phyloP scores from a whole-genome alignment of 2,329 filamentous ascomycete species.

The Tolypocladium inflatum region DNA sequence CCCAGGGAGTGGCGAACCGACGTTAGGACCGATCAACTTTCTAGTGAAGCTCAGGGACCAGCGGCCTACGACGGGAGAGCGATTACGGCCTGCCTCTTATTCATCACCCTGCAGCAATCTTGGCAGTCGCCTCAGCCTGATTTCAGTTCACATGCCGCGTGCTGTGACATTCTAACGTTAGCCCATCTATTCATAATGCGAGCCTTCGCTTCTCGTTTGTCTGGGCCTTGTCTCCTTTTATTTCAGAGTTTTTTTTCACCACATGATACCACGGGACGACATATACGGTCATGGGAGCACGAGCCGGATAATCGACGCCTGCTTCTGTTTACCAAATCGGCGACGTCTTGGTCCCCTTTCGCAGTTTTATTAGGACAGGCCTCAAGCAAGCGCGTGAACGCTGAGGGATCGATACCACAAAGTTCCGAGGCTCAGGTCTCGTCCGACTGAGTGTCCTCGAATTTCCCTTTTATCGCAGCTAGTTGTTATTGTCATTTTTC shows the following conservation, averaged over 20 bases:
- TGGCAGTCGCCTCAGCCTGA: neutral
- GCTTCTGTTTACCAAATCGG: neutral
- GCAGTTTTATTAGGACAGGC: conserved; percentile 9
- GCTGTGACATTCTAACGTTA: neutral
- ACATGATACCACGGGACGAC: conserved; percentile 17
- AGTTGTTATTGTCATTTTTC: neutral
- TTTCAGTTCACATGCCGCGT: neutral
- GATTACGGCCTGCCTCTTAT: neutral
- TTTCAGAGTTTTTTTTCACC: conserved; percentile 6
- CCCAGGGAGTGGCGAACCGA: conserved; percentile 16
- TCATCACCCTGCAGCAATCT: neutral
- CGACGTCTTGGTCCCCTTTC: conserved; percentile 8
- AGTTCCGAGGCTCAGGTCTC: neutral
- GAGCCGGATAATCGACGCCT: neutral
- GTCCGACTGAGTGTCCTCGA: conserved; percentile 1
- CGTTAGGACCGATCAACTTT: conserved; percentile 10
- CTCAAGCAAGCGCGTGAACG: conserved; percentile 4
- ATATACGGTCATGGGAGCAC: conserved; percentile 5
- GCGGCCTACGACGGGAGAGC: neutral
- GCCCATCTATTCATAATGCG: conserved; percentile 3
- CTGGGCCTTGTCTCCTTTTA: conserved; percentile 1
- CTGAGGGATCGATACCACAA: conserved; percentile 7
- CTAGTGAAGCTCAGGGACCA: neutral
- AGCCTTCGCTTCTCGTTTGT: conserved; percentile 3
- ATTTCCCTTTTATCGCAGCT: conserved; percentile 1